phyloP scores from a whole-genome alignment of 2,329 filamentous ascomycete species.

The Xylariales sp. region DNA sequence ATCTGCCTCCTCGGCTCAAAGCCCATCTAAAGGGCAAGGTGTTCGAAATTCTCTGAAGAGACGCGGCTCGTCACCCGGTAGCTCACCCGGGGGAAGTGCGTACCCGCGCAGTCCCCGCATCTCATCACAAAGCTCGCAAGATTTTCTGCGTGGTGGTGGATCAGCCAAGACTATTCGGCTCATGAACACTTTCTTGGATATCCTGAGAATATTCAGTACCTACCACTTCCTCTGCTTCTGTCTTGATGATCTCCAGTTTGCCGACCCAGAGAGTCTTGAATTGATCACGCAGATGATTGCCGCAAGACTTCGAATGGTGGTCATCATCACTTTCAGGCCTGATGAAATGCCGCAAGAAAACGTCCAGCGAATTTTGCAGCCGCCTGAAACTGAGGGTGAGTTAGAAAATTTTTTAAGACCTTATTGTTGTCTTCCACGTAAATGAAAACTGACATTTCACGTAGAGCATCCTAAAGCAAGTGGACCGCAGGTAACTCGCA shows the following conservation, averaged over 20 bases:
- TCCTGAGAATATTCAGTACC: constrained; percentile 73
- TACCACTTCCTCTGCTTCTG: constrained; percentile 87
- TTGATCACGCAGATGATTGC: constrained; percentile 76
- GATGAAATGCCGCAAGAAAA: constrained; percentile 57
- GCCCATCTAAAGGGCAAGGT: constrained; percentile 22
- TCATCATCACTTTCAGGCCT: constrained; percentile 72
- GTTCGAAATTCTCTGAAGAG: constrained; percentile 30
- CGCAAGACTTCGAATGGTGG: constrained; percentile 73
- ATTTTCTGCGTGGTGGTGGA: constrained; percentile 54
- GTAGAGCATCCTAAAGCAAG: constrained; percentile 39
- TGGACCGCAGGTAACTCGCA: constrained; percentile 59
- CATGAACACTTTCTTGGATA: constrained; percentile 84
- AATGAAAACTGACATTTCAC: too few relatives aligned
- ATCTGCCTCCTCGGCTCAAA: constrained; percentile 30
- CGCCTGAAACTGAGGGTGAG: constrained; percentile 49
- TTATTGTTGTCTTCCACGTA: too few relatives aligned
- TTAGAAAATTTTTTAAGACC: constrained; percentile 10
- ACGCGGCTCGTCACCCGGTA: constrained; percentile 46
- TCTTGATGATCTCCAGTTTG: constrained; percentile 86
- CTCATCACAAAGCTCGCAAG: constrained; percentile 49
- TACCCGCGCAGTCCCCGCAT: constrained; percentile 30
- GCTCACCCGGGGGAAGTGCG: constrained; percentile 30
- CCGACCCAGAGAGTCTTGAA: constrained; percentile 82
- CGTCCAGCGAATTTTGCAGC: constrained; percentile 50
- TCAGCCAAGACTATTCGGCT: constrained; percentile 67